phyloP scores from a whole-genome alignment of 768 basidiomycete genomes.

The Brasilioporus rufonigricans region DNA sequence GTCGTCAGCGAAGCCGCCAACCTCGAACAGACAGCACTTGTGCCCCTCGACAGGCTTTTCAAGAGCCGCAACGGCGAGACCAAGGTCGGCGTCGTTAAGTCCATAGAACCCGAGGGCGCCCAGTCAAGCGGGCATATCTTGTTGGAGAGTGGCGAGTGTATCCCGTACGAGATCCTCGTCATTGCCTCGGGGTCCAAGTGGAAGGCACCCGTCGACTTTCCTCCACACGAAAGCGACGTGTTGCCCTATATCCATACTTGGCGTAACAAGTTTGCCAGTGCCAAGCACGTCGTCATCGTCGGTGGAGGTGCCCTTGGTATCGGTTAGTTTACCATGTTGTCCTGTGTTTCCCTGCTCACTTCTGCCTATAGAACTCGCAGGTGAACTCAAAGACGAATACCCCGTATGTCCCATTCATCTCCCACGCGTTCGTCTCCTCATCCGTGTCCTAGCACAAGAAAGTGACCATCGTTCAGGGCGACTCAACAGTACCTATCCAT shows the following conservation, averaged over 20 bases:
- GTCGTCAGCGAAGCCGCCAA: conserved; percentile 36
- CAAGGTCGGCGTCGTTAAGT: conserved; percentile 37
- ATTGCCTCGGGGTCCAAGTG: conserved; percentile 62
- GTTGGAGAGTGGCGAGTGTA: conserved; percentile 46
- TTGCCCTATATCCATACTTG: conserved; percentile 30
- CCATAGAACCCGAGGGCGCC: conserved; percentile 37
- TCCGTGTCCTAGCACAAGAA: conserved; percentile 31
- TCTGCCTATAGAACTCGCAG: too few species aligned
- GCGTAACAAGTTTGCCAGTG: conserved; percentile 33
- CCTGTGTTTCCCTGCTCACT: too few species aligned
- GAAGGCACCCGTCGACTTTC: too few species aligned
- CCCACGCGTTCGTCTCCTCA: conserved; percentile 6
- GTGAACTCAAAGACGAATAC: conserved; percentile 43
- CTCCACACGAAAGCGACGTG: conserved; percentile 25
- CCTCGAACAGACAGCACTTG: conserved; percentile 43
- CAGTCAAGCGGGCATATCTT: conserved; percentile 46
- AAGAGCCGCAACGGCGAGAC: too few species aligned
- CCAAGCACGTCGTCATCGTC: conserved; percentile 45
- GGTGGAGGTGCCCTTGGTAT: conserved; percentile 59
- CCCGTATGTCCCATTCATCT: conserved; percentile 31
- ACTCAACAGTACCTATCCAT: conserved; percentile 57
- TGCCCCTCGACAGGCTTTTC: too few species aligned
- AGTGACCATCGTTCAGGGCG: conserved; percentile 61
- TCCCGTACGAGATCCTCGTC: conserved; percentile 56
- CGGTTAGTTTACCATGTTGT: conserved; percentile 31